phyloP scores from a whole-genome alignment of 1,284 basidiomycete genomes.

The Inonotus hispidus region DNA sequence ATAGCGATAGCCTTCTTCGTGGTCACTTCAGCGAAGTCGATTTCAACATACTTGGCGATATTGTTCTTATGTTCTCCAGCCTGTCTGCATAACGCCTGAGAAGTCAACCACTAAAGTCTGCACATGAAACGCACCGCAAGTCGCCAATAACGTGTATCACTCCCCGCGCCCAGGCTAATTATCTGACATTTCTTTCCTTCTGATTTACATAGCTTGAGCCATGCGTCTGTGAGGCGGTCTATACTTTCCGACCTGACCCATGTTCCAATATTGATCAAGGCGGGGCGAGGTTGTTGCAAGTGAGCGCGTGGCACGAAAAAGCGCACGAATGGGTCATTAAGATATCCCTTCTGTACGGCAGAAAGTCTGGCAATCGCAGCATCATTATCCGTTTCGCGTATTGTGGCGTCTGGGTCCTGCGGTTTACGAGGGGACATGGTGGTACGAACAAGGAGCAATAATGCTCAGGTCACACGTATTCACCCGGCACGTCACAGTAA shows the following conservation, averaged over 20 bases:
- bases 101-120: not conserved
- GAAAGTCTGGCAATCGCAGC: slow-evolving; percentile 76
- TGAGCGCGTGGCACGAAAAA: slow-evolving; percentile 58
- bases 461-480: too few species aligned
- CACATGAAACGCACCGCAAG: slow-evolving; percentile 60
- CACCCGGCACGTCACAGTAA: too few species aligned
- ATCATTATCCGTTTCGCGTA: slow-evolving; percentile 70
- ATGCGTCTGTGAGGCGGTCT: slow-evolving; percentile 73
- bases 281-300: slow-evolving; percentile 62
- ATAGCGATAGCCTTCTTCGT: slow-evolving; percentile 81
- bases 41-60: slow-evolving; percentile 70
- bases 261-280: slow-evolving; percentile 94
- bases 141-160: slow-evolving; percentile 91
- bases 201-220: slow-evolving; percentile 44
- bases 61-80: slow-evolving; percentile 43
- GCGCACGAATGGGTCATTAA: slow-evolving; percentile 66
- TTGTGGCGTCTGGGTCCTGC: slow-evolving; percentile 46
- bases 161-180: slow-evolving; percentile 87
- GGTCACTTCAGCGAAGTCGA: slow-evolving; percentile 88
- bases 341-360: slow-evolving; percentile 71
- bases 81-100: slow-evolving; percentile 34
- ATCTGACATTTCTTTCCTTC: slow-evolving; percentile 62
- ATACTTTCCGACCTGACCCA: slow-evolving; percentile 80
- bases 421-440: slow-evolving; percentile 14
- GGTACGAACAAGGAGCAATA: not conserved